phyloP scores from a whole-genome alignment of 768 basidiomycete species.

The Cyclocybe aegerita region DNA sequence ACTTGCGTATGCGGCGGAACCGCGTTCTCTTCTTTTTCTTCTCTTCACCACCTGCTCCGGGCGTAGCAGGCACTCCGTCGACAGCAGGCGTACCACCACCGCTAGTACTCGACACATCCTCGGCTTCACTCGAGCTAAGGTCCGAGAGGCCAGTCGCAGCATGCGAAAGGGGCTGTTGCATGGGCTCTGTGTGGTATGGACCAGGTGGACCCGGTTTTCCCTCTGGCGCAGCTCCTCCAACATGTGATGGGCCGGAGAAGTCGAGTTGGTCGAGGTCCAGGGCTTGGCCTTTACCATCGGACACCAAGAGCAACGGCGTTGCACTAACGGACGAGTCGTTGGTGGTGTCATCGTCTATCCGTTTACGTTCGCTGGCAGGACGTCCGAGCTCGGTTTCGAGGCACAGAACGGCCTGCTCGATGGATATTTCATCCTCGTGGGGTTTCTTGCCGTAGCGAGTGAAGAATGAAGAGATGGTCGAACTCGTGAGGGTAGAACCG shows the following conservation, averaged over 20 bases:
- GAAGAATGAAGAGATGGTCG: constrained; percentile 85
- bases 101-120: constrained; percentile 5
- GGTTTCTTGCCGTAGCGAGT: constrained; percentile 63
- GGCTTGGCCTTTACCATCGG: constrained; percentile 37
- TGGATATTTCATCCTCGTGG: constrained; percentile 66
- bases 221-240: constrained; percentile 8
- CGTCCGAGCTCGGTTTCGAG: constrained; percentile 83
- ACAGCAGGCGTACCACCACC: neutral
- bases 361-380: constrained; percentile 69
- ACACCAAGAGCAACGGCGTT: constrained; percentile 47
- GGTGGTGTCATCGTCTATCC: constrained; percentile 51
- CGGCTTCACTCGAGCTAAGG: constrained; percentile 19
- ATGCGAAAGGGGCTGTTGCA: constrained; percentile 42
- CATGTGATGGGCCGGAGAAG: constrained; percentile 56
- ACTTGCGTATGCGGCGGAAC: constrained; percentile 18
- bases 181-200: constrained; percentile 42
- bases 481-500: constrained; percentile 82
- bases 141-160: constrained; percentile 19
- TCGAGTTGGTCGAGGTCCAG: constrained; percentile 45
- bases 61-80: neutral
- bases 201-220: constrained; percentile 12
- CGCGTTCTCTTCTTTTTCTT: constrained; percentile 19
- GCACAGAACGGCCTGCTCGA: constrained; percentile 79
- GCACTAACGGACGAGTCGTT: constrained; percentile 50
- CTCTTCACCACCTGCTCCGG: neutral